Evolutionary conservation across 441 rosid genomes (phyloP), one percentile per base, ranked within the genome.

Genomic region (Erodium texanum): DNA sequence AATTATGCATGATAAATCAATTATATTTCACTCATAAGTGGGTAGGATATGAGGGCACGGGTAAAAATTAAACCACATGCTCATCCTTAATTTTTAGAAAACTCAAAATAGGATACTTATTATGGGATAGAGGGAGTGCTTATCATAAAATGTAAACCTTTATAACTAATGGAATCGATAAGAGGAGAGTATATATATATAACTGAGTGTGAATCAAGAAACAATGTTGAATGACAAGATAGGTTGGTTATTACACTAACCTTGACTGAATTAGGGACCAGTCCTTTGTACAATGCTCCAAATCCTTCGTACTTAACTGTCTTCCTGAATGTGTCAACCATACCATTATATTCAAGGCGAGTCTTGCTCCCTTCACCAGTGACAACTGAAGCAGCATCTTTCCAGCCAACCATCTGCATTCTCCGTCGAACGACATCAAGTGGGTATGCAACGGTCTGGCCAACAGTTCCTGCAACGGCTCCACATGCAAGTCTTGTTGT

Each of bases 351-450:
- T 38, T 38, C 45, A 12, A 38, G 45, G 0, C 45, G 7, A 5
- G 3, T 9, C 45, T 38, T 38, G 14, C 9, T 7, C 45, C 45
- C 45, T 0, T 38, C 45, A 38, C 45, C 45, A 38, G 45, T 7
- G 7, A 38, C 14, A 38, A 38, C 45, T 38, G 45, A 38, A 38
- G 4, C 45, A 38, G 45, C 45, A 10, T 38, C 45, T 38, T 38
- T 38, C 45, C 45, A 38, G 7, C 45, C 45, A 10, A 38, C 45
- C 45, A 38, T 38, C 45, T 38, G 45, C 45, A 38, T 38, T 7
- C 45, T 38, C 45, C 45, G 7, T 7, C 45, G 10, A 65, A 65
- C 62, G 67, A 43, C 61, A 74, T 71, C 77, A 18, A 56, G 71
- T 50, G 16, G 65, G 71, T 52, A 19, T 24, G 66, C 65, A 69